These are phyloP conservation scores for Lachancea sp. DNA, from an alignment of 805 yeast species.

Conservation along the genomic window DNA sequence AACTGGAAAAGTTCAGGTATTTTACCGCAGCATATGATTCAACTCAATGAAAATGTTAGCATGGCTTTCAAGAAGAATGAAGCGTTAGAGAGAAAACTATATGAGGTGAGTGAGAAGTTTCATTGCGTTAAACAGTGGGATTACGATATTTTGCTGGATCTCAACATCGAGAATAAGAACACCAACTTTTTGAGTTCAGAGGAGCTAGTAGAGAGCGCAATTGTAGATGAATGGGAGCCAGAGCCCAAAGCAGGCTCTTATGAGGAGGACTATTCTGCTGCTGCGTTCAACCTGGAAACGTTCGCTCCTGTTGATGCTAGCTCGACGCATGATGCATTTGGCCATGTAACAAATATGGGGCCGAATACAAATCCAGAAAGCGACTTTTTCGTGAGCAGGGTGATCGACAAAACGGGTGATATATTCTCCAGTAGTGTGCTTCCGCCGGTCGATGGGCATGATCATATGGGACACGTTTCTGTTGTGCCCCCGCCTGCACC, in stretches of 20 bases:
- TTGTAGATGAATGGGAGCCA: conserved; percentile 41
- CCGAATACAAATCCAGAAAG: background rate
- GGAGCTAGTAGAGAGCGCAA: conserved; percentile 55
- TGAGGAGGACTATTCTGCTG: conserved; percentile 5
- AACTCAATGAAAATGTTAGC: conserved; percentile 25
- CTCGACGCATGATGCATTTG: conserved; percentile 2
- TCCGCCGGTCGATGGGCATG: background rate
- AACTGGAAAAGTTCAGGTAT: conserved; percentile 42
- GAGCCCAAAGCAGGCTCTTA: conserved; percentile 8
- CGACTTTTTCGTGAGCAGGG: conserved; percentile 20
- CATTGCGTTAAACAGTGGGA: conserved; percentile 54
- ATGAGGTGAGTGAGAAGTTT: conserved; percentile 40
- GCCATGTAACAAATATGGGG: background rate
- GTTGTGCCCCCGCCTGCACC: conserved; percentile 2
- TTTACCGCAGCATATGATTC: conserved; percentile 31
- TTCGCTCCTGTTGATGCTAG: conserved; percentile 4
- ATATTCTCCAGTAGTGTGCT: conserved; percentile 18
- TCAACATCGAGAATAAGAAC: conserved; percentile 39
- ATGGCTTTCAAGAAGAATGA: conserved; percentile 33
- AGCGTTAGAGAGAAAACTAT: conserved; percentile 37
- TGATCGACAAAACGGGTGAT: conserved; percentile 27
- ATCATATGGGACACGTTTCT: background rate
- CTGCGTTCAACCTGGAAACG: conserved; percentile 4
- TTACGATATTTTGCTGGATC: conserved; percentile 45
- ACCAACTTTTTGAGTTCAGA: conserved; percentile 49